phyloP scores from a whole-genome alignment of 176 grass and related monocot species.

The Aegilops tauschii region DNA sequence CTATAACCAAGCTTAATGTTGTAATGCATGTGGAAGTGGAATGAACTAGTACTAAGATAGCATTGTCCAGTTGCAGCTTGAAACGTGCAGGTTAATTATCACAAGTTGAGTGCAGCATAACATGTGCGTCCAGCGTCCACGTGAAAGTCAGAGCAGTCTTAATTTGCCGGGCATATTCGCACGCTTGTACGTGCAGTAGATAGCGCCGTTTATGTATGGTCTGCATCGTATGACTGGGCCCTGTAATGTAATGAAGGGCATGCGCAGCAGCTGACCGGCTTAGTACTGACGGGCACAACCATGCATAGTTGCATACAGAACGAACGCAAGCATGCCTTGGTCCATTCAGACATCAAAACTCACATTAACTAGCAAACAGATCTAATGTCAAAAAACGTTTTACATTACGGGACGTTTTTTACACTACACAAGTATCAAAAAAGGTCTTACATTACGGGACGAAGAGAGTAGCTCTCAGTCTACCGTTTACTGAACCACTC shows the following conservation, averaged over 20 bases:
- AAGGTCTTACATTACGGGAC: no score
- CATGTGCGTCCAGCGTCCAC: background rate
- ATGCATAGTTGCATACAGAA: background rate
- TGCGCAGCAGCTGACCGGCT: background rate
- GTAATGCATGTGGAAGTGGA: background rate
- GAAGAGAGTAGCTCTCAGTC: no score
- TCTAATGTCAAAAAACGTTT: no score
- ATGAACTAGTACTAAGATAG: background rate
- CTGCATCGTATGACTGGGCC: background rate
- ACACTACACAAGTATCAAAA: no score
- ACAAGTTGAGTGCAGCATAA: background rate
- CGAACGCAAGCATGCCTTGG: background rate
- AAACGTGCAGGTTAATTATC: background rate
- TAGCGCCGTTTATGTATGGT: background rate
- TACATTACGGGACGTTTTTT: no score
- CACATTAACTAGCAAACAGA: background rate
- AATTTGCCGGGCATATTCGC: background rate
- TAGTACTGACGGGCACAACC: background rate
- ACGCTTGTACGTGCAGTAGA: background rate
- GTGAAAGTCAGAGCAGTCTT: background rate
- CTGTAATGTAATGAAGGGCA: background rate
- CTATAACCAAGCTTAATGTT: no score
- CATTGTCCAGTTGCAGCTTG: background rate
- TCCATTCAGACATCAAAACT: constrained; percentile 20
- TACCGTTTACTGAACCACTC: no score